A percentile compares a stretch with the other conserved stretches of the same genome.
phyloP scores from a whole-genome alignment of 169 alveolate genomes.

The Eimeria mitis region DNA sequence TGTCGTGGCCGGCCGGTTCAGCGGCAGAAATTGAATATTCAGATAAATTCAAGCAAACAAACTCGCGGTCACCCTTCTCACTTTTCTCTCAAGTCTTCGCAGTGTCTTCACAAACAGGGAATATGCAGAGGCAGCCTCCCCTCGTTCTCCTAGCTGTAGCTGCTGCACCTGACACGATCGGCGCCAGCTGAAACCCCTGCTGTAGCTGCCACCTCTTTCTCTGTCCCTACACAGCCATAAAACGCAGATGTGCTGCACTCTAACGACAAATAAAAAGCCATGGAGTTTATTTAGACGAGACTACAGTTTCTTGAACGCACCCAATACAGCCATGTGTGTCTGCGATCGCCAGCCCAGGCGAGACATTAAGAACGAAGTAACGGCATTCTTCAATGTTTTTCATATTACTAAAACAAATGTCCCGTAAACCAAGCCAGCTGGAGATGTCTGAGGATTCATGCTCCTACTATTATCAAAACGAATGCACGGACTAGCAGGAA shows the following conservation, averaged over 20 bases:
- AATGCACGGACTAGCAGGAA: no score
- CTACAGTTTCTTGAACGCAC: neutral
- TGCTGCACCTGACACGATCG: conserved; percentile 23
- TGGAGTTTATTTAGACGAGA: neutral
- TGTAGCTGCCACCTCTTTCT: neutral
- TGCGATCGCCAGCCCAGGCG: conserved; percentile 3
- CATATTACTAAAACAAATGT: neutral
- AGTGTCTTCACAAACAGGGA: neutral
- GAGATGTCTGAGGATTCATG: neutral
- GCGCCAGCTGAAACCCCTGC: neutral
- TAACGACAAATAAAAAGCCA: neutral
- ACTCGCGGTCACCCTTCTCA: neutral
- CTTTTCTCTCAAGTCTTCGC: neutral
- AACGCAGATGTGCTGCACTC: neutral
- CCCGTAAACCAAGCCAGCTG: neutral
- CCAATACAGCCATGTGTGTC: neutral
- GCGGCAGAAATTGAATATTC: neutral
- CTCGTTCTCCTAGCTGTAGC: neutral
- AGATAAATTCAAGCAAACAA: neutral
- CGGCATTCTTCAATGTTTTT: neutral
- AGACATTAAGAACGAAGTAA: neutral
- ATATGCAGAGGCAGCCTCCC: neutral
- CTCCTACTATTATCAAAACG: neutral
- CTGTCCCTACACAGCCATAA: neutral
- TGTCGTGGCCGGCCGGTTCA: conserved; percentile 31